Conservation (phyloP, 495 filamentous ascomycete genomes). For the Sordaria brevicollis region DNA sequence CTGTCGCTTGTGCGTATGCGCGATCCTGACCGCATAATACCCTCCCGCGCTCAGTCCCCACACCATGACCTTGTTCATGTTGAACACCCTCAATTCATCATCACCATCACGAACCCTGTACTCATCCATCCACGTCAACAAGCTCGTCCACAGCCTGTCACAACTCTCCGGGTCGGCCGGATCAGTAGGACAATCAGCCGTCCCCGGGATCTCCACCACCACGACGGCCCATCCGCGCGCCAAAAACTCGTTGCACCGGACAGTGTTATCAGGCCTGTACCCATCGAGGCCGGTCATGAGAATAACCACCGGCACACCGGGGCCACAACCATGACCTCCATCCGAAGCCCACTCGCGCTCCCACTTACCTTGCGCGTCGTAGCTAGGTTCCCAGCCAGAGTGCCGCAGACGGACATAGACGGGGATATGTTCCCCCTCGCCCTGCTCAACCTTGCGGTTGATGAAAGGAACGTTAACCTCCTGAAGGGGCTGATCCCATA, state of each 20-base stretch:
- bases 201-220: constrained; percentile 68
- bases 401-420: constrained; percentile 55
- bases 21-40: constrained; percentile 65
- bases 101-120: no score
- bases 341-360: no score
- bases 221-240: constrained; percentile 50
- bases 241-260: constrained; percentile 55
- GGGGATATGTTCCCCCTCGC: constrained; percentile 39
- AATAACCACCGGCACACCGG: constrained; percentile 54
- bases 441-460: background rate
- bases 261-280: constrained; percentile 69
- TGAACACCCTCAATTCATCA: constrained; percentile 40
- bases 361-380: no score
- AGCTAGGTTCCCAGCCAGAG: no score
- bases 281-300: constrained; percentile 71
- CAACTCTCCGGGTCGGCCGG: constrained; percentile 33
- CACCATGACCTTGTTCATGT: constrained; percentile 49
- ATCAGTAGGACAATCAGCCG: constrained; percentile 66
- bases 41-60: constrained; percentile 71
- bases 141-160: constrained; percentile 52
- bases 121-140: constrained; percentile 55
- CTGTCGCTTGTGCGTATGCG: constrained; percentile 54
- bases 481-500: constrained; percentile 43
- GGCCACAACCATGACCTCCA: constrained; percentile 22
- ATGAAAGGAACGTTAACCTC: constrained; percentile 41